These are phyloP conservation scores for Rhododendron mucronatum DNA, from an alignment of 148 eudicot genomes.

Conservation along the genomic window DNA sequence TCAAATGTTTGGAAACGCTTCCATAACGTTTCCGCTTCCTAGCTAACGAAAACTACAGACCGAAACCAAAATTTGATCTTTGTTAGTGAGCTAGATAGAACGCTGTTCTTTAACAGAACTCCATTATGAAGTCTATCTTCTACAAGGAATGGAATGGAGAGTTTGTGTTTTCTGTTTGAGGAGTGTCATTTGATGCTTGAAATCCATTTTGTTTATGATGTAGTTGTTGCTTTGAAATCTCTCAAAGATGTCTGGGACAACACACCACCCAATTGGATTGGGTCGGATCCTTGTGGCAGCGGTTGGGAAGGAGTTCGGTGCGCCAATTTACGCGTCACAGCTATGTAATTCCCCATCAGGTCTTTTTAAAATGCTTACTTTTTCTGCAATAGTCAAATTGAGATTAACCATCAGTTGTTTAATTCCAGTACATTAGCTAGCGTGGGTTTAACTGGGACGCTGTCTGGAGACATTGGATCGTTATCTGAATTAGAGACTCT, in stretches of 20 bases:
- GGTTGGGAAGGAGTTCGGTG: slow-evolving; percentile 72
- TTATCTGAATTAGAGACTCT: slow-evolving; percentile 51
- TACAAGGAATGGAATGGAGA: too few species aligned
- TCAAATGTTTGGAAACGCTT: background rate
- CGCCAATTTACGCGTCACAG: slow-evolving; percentile 39
- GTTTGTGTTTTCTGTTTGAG: background rate
- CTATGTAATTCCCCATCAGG: slow-evolving; percentile 34
- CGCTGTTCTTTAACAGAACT: too few species aligned
- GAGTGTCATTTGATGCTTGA: background rate
- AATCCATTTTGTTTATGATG: slow-evolving; percentile 3
- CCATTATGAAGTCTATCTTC: too few species aligned
- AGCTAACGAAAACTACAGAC: background rate
- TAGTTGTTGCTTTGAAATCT: slow-evolving; percentile 40
- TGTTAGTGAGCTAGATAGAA: background rate
- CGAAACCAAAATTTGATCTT: background rate
- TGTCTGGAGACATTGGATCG: slow-evolving; percentile 53
- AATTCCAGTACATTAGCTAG: slow-evolving; percentile 54
- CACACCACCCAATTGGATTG: slow-evolving; percentile 58
- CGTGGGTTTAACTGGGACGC: slow-evolving; percentile 50
- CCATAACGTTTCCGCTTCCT: background rate
- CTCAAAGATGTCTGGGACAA: slow-evolving; percentile 41
- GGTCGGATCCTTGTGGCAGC: slow-evolving; percentile 57
- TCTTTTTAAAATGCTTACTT: background rate
- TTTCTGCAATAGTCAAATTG: background rate
- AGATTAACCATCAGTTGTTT: background rate